Percentiles rank a stretch among this genome's conserved stretches.
phyloP scores from a whole-genome alignment of 106 monocot species.

The Acorus gramineus region DNA sequence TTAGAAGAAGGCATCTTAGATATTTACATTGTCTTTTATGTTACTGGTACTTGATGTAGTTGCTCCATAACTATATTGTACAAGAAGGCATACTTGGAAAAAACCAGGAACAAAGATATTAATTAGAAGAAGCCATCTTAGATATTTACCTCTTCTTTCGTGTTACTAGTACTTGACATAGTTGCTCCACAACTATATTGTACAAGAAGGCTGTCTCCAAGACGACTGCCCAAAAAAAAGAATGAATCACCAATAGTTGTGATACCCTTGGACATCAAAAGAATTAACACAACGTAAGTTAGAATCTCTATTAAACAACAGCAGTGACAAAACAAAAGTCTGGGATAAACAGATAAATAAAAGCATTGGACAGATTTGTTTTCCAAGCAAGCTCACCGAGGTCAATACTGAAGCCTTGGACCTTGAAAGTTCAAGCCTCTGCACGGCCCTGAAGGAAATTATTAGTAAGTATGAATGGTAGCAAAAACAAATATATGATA shows the following conservation, averaged over 20 bases:
- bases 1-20: neutral
- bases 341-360: neutral
- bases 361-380: slow-evolving; percentile 1
- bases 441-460: slow-evolving; percentile 50
- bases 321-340: neutral
- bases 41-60: slow-evolving; percentile 24
- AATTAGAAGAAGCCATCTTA: neutral
- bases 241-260: slow-evolving; percentile 79
- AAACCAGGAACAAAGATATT: neutral
- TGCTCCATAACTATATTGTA: slow-evolving; percentile 44
- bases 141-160: slow-evolving; percentile 57
- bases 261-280: slow-evolving; percentile 35
- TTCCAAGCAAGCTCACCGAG: slow-evolving; percentile 44
- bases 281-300: slow-evolving; percentile 1
- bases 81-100: neutral
- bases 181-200: slow-evolving; percentile 67
- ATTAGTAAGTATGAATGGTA: neutral
- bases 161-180: slow-evolving; percentile 20
- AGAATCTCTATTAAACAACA: neutral
- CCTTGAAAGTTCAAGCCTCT: slow-evolving; percentile 85
- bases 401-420: slow-evolving; percentile 86
- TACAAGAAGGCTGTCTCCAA: slow-evolving; percentile 93
- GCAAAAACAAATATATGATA: too few species aligned
- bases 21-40: slow-evolving; percentile 58
- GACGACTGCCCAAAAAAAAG: slow-evolving; percentile 93